Evolutionary conservation across 2,329 filamentous ascomycete genomes (phyloP).

Genomic region (Penicillium sp.): DNA sequence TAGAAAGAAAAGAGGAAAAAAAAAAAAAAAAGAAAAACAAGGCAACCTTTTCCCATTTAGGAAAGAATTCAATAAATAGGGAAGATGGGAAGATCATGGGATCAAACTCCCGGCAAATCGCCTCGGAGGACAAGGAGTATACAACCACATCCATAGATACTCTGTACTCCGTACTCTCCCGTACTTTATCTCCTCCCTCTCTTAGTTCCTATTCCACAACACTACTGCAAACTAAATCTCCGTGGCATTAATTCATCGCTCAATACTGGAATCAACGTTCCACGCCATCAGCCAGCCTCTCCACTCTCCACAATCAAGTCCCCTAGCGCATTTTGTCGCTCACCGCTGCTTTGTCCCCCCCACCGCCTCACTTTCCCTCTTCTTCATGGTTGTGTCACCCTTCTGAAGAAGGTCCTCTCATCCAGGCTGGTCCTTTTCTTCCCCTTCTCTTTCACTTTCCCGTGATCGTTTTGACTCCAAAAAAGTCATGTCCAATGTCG

Average conservation of each 20-base stretch:
- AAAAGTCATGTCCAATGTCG: constrained; percentile 46
- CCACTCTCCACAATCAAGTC: constrained; percentile 32
- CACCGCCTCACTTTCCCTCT: constrained; percentile 38
- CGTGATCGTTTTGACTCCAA: constrained; percentile 33
- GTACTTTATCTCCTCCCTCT: not conserved
- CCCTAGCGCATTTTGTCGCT: constrained; percentile 43
- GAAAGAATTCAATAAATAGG: constrained; percentile 6
- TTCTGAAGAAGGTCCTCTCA: constrained; percentile 31
- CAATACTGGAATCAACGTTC: not conserved
- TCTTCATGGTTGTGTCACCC: constrained; percentile 28
- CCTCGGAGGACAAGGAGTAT: not conserved
- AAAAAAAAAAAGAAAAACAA: not conserved
- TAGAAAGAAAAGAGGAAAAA: not conserved
- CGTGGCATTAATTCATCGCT: constrained; percentile 3
- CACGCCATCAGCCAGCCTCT: constrained; percentile 10
- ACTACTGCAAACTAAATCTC: not conserved
- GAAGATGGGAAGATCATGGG: not conserved
- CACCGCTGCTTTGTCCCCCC: constrained; percentile 47
- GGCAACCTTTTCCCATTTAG: constrained; percentile 3
- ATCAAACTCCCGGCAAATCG: not conserved
- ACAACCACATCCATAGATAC: too few relatives aligned
- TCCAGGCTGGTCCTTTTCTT: constrained; percentile 33
- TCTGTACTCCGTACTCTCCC: too few relatives aligned
- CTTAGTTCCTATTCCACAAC: not conserved
- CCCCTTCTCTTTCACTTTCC: constrained; percentile 30